Conservation (phyloP, 768 basidiomycete genomes). For the Paxillus involutus region DNA sequence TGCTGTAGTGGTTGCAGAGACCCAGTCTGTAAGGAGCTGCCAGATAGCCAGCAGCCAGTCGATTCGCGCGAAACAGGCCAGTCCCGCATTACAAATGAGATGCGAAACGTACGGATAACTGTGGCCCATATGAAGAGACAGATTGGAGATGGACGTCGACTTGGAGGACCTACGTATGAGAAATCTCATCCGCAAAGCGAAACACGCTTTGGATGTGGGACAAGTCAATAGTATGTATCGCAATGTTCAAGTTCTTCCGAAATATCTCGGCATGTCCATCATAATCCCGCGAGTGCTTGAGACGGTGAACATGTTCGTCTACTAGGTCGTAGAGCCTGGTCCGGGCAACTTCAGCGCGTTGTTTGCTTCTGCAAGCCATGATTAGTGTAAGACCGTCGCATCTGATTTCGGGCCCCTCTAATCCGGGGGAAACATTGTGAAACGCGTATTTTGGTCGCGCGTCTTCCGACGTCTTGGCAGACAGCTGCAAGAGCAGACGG, state of each 20-base stretch:
- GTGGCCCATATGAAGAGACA: background rate
- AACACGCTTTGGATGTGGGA: constrained; percentile 59
- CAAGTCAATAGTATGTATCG: constrained; percentile 66
- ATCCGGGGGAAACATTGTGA: constrained; percentile 7
- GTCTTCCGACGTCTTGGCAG: constrained; percentile 50
- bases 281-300: constrained; percentile 36
- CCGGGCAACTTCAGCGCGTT: constrained; percentile 63
- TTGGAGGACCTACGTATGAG: constrained; percentile 46
- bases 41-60: constrained; percentile 46
- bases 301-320: constrained; percentile 49
- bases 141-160: background rate
- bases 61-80: constrained; percentile 56
- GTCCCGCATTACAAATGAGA: constrained; percentile 78
- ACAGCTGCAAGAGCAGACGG: constrained; percentile 72
- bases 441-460: constrained; percentile 39
- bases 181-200: constrained; percentile 55
- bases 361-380: constrained; percentile 73
- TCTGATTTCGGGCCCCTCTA: constrained; percentile 20
- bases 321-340: constrained; percentile 51
- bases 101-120: constrained; percentile 84
- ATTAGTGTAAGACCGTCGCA: constrained; percentile 71
- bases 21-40: constrained; percentile 48
- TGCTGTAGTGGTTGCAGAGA: constrained; percentile 53
- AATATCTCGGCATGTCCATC: constrained; percentile 59
- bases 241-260: constrained; percentile 56